Evolutionary conservation across 805 yeast species (phyloP).

Genomic region (Teunomyces barrocoloradensis): DNA sequence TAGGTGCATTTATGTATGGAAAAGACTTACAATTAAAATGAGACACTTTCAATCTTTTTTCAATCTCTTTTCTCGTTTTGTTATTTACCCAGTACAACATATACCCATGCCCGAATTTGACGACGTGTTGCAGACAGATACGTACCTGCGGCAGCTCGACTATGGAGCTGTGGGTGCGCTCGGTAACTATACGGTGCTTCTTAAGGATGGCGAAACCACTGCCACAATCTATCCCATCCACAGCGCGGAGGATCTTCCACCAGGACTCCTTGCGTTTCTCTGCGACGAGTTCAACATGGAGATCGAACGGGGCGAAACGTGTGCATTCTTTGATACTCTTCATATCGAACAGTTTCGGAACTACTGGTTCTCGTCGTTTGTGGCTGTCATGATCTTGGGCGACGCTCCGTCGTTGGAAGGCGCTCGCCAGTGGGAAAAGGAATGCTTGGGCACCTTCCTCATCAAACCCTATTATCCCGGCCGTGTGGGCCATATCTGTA

Average conservation of each 20-base stretch:
- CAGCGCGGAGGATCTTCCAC: slow-evolving; percentile 66
- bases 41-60: too few relatives aligned
- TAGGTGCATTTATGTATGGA: slow-evolving; percentile 80
- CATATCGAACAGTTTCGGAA: slow-evolving; percentile 73
- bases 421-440: slow-evolving; percentile 82
- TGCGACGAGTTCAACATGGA: slow-evolving; percentile 95
- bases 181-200: slow-evolving; percentile 69
- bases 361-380: slow-evolving; percentile 86
- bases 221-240: slow-evolving; percentile 90
- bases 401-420: slow-evolving; percentile 50
- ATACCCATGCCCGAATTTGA: slow-evolving; percentile 52
- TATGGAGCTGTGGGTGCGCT: slow-evolving; percentile 36
- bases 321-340: slow-evolving; percentile 79
- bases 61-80: slow-evolving; percentile 20
- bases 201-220: slow-evolving; percentile 86
- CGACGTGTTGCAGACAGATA: slow-evolving; percentile 48
- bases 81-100: slow-evolving; percentile 32
- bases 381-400: slow-evolving; percentile 78
- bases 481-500: slow-evolving; percentile 87
- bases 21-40: slow-evolving; percentile 25
- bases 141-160: slow-evolving; percentile 42
- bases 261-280: slow-evolving; percentile 72
- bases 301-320: slow-evolving; percentile 82
- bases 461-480: slow-evolving; percentile 92
- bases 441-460: slow-evolving; percentile 84